These are phyloP conservation scores for Beta macrorhiza DNA, from an alignment of 179 eudicot species.

Conservation along the genomic window DNA sequence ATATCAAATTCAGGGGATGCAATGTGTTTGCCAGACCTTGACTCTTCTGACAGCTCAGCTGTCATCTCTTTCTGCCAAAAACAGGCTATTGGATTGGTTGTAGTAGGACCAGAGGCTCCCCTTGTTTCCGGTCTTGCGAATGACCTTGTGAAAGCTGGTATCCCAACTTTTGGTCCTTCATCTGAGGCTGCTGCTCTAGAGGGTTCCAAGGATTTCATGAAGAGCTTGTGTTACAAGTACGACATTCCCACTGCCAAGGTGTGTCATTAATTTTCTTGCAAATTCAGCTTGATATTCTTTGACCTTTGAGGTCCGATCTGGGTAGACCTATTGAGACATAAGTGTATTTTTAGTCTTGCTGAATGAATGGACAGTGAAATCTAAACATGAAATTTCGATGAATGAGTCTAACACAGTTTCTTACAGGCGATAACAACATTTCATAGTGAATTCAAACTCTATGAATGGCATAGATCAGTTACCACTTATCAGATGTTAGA, in stretches of 20 bases:
- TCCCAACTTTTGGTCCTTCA: conserved; percentile 91
- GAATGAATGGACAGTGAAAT: background rate
- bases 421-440: background rate
- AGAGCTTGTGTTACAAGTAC: conserved; percentile 83
- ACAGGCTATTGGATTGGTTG: conserved; percentile 69
- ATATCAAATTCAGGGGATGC: conserved; percentile 85
- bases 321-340: background rate
- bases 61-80: conserved; percentile 71
- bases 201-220: conserved; percentile 96
- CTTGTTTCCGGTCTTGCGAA: conserved; percentile 93
- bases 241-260: conserved; percentile 99
- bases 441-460: background rate
- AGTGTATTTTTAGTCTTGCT: background rate
- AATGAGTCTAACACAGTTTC: background rate
- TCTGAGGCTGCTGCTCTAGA: conserved; percentile 92
- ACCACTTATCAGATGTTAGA: background rate
- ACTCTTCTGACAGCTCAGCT: conserved; percentile 62
- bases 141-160: conserved; percentile 70
- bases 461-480: background rate
- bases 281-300: background rate
- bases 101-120: conserved; percentile 94
- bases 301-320: background rate
- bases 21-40: conserved; percentile 61
- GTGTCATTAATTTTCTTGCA: conserved; percentile 19
- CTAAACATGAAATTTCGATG: background rate